These are phyloP conservation scores for Penicillium sp. DNA, from an alignment of 2,329 filamentous ascomycete species.

Conservation along the genomic window DNA sequence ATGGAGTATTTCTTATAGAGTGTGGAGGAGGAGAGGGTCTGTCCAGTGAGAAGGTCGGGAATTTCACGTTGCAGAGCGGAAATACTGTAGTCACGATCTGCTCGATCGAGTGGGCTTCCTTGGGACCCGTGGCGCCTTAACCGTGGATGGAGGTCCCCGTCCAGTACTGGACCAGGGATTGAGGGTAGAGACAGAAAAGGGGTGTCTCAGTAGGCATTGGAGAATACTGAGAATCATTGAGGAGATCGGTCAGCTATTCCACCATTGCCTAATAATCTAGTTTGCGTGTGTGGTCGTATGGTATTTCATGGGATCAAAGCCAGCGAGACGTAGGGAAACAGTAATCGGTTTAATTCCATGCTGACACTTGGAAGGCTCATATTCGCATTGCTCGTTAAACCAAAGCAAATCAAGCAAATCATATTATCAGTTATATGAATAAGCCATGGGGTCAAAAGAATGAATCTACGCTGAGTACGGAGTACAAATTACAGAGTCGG, in stretches of 20 bases:
- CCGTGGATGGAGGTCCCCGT: slow-evolving; percentile 14
- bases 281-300: background rate
- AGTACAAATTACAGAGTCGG: no score
- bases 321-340: background rate
- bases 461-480: background rate
- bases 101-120: slow-evolving; percentile 17
- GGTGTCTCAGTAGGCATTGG: background rate
- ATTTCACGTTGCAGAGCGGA: slow-evolving; percentile 12
- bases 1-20: background rate
- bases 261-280: background rate
- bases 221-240: background rate
- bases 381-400: background rate
- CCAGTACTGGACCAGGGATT: slow-evolving; percentile 1
- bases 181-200: background rate
- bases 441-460: no score
- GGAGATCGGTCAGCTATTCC: background rate
- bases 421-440: no score
- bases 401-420: no score
- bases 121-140: slow-evolving; percentile 14
- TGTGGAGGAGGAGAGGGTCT: background rate
- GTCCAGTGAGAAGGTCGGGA: slow-evolving; percentile 13
- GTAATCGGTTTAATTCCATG: background rate
- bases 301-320: background rate
- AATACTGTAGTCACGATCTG: slow-evolving; percentile 16
- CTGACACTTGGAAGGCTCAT: background rate